Evolutionary conservation across 768 basidiomycete genomes (phyloP).

Genomic region (Lepiota venenata): DNA sequence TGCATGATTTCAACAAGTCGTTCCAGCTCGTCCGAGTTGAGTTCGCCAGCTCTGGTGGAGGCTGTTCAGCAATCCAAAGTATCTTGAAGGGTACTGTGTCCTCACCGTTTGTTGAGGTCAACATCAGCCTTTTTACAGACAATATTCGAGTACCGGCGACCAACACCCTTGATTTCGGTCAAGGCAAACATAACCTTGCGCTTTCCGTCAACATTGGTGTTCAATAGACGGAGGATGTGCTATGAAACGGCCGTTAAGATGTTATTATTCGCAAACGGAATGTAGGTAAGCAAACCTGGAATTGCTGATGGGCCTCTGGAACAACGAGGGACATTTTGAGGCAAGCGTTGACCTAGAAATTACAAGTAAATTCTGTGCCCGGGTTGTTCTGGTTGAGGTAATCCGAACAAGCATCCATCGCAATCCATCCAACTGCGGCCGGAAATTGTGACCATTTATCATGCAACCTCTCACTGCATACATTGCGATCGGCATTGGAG

Average conservation of each 20-base stretch:
- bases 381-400: neutral
- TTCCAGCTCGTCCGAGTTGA: conserved; percentile 99
- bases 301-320: conserved; percentile 93
- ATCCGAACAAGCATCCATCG: neutral
- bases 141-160: conserved; percentile 96
- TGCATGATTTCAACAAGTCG: conserved; percentile 99
- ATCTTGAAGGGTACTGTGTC: neutral
- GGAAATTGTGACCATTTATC: neutral
- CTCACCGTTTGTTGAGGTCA: conserved; percentile 96
- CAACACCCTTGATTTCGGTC: conserved; percentile 99
- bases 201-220: conserved; percentile 99
- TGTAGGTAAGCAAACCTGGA: conserved; percentile 59
- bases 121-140: conserved; percentile 99
- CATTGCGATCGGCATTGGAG: neutral
- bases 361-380: conserved; percentile 16
- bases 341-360: conserved; percentile 17
- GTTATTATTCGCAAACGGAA: neutral
- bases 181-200: conserved; percentile 99
- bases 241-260: conserved; percentile 25
- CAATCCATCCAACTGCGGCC: conserved; percentile 7
- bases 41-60: conserved; percentile 83
- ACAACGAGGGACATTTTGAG: conserved; percentile 91
- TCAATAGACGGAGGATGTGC: conserved; percentile 99
- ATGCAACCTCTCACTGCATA: neutral
- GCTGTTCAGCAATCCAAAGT: neutral